Base-by-base conservation (phyloP, 768 basidiomycete genomes). In the Trichaptum fuscoviolaceum region DNA sequence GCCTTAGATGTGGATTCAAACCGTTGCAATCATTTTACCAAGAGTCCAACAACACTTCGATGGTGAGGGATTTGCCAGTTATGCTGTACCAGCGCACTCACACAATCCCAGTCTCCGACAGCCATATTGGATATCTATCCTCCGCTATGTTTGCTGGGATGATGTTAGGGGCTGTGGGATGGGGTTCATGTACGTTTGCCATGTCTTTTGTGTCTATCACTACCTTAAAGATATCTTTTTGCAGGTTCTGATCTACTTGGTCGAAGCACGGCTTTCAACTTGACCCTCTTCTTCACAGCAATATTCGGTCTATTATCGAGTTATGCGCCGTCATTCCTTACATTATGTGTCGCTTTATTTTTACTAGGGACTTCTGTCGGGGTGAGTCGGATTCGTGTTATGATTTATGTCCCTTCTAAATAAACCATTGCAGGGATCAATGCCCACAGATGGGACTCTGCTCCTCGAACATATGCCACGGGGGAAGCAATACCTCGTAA, bases 371-470 rank as follows among this genome's bases (percentile, higher is more conserved):
- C 90, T 65, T 91, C 96, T 7, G 94, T 99, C 7, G 97, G 96
- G 64, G 96, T 93, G 77, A 77, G 88, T 78, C 52, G 57, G n/a
- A 20, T 15, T 18, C 23, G n/a, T 35, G 58, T 66, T 52, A 20
- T 52, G 42, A 6, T 12, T 2, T 52, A 20, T 15, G 42, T 12
- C 12, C 42, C 5, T 20, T 52, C 42, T 52, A 52, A 52, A 12
- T 23, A 52, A 52, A 12, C n/a, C 62, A 76, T 74, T 68, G 80
- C 65, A 95, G 93, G 90, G 95, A 57, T 90, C 93, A 58, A 96
- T 98, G 94, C 96, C 96, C 0, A 99, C 96, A 0, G 96, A 98
- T 70, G 95, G 96, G 7, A 98, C 95, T 0, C 85, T 96, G 3
- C 84, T 95, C 25, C 82, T 95, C 9, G 96, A 99, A 72, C 95